phyloP scores from a whole-genome alignment of 371 early-diverging fungal species.

The Dinochytrium kinnereticum region DNA sequence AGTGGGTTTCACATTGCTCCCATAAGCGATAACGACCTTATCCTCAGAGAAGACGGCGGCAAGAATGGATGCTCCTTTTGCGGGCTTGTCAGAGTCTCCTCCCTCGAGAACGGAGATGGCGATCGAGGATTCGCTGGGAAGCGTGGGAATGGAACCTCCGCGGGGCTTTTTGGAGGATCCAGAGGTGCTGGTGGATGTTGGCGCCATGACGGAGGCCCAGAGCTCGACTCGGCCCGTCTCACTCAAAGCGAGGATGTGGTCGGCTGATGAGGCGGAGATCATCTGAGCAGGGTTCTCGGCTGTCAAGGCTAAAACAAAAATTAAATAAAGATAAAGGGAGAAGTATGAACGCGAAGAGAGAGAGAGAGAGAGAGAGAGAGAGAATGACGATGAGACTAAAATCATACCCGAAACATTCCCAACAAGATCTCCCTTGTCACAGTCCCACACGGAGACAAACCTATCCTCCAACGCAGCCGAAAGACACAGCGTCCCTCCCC shows the following conservation, averaged over 20 bases:
- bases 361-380: background rate
- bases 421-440: slow-evolving; percentile 1
- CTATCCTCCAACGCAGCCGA: slow-evolving; percentile 79
- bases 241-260: slow-evolving; percentile 70
- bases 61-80: slow-evolving; percentile 54
- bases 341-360: background rate
- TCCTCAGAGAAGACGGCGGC: slow-evolving; percentile 62
- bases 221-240: slow-evolving; percentile 74
- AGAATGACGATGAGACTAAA: background rate
- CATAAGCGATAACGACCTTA: slow-evolving; percentile 70
- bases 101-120: background rate
- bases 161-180: slow-evolving; percentile 50
- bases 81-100: slow-evolving; percentile 46
- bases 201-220: slow-evolving; percentile 51
- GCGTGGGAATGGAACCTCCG: background rate
- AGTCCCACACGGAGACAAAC: slow-evolving; percentile 77
- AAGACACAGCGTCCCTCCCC: slow-evolving; percentile 30
- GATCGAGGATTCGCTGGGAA: slow-evolving; percentile 2
- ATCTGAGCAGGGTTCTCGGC: slow-evolving; percentile 63
- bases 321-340: background rate
- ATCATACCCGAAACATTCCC: slow-evolving; percentile 29
- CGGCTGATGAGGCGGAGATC: slow-evolving; percentile 59
- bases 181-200: slow-evolving; percentile 33
- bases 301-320: slow-evolving; percentile 52
- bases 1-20: slow-evolving; percentile 69